phyloP scores from a whole-genome alignment of 2,329 filamentous ascomycete species.

The Stachybotrys chlorohalonatus region DNA sequence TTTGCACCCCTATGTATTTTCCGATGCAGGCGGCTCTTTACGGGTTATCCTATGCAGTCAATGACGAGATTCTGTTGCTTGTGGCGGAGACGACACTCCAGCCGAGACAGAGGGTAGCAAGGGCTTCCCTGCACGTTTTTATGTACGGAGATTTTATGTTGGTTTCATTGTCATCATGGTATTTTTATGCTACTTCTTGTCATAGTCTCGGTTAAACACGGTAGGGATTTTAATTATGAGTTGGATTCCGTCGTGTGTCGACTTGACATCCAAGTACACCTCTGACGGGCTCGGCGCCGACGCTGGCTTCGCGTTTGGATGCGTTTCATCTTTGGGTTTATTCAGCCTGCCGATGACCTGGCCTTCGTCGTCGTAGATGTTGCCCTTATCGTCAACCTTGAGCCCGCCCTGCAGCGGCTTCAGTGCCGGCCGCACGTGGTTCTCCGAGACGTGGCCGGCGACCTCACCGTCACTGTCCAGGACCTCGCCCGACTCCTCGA shows the following conservation, averaged over 20 bases:
- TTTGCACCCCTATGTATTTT: not conserved
- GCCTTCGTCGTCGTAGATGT: conserved; percentile 47
- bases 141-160: not conserved
- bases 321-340: conserved; percentile 13
- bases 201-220: conserved; percentile 33
- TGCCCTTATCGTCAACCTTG: conserved; percentile 47
- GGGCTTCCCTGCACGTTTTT: not conserved
- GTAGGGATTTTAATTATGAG: conserved; percentile 49
- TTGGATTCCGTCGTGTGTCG: conserved; percentile 48
- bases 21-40: not conserved
- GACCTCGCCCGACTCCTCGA: conserved; percentile 36
- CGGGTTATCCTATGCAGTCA: too few relatives aligned
- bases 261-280: conserved; percentile 48
- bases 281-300: conserved; percentile 37
- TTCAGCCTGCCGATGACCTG: conserved; percentile 54
- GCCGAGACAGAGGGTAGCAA: not conserved
- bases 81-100: not conserved
- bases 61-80: not conserved
- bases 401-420: conserved; percentile 42
- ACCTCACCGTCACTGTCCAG: conserved; percentile 75
- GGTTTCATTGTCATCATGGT: not conserved
- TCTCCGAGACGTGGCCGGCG: conserved; percentile 61
- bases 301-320: conserved; percentile 18
- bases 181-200: not conserved
- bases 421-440: conserved; percentile 41